These are phyloP conservation scores for Microbotryum lychnidis-dioicae DNA, from an alignment of 1,284 basidiomycete genomes.

Conservation along the genomic window DNA sequence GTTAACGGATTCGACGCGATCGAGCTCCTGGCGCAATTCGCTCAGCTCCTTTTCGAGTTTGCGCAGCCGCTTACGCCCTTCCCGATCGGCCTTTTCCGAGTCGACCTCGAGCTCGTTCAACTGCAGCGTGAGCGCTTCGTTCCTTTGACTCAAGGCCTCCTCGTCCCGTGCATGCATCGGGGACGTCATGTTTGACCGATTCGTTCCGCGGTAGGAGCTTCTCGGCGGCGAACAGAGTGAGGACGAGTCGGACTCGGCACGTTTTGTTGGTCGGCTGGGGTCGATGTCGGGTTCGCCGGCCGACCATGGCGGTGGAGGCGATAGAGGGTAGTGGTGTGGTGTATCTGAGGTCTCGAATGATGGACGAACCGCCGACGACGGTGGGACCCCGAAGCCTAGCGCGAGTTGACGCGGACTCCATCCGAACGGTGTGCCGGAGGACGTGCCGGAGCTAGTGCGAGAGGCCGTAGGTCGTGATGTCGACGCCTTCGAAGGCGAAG, in stretches of 20 bases:
- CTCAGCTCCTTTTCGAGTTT: slow-evolving; percentile 68
- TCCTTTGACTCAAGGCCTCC: slow-evolving; percentile 63
- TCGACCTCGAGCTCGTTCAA: slow-evolving; percentile 65
- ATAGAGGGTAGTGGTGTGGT: too few relatives aligned
- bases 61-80: slow-evolving; percentile 58
- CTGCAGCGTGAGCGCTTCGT: slow-evolving; percentile 64
- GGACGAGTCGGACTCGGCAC: slow-evolving; percentile 15
- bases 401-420: too few relatives aligned
- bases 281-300: too few relatives aligned
- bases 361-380: too few relatives aligned
- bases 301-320: too few relatives aligned
- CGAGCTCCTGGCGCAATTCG: slow-evolving; percentile 59
- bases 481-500: slow-evolving; percentile 29
- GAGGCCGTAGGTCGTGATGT: neutral
- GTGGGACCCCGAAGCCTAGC: too few relatives aligned
- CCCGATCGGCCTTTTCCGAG: slow-evolving; percentile 55
- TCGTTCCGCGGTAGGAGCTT: slow-evolving; percentile 32
- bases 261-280: too few relatives aligned
- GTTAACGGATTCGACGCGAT: slow-evolving; percentile 53
- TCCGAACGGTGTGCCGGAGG: neutral
- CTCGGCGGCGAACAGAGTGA: slow-evolving; percentile 42
- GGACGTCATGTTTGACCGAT: slow-evolving; percentile 36
- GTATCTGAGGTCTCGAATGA: too few relatives aligned
- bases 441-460: neutral
- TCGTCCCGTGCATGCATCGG: slow-evolving; percentile 49